Conservation (phyloP, 2,329 filamentous ascomycete species). For the Fusarium sp. region DNA sequence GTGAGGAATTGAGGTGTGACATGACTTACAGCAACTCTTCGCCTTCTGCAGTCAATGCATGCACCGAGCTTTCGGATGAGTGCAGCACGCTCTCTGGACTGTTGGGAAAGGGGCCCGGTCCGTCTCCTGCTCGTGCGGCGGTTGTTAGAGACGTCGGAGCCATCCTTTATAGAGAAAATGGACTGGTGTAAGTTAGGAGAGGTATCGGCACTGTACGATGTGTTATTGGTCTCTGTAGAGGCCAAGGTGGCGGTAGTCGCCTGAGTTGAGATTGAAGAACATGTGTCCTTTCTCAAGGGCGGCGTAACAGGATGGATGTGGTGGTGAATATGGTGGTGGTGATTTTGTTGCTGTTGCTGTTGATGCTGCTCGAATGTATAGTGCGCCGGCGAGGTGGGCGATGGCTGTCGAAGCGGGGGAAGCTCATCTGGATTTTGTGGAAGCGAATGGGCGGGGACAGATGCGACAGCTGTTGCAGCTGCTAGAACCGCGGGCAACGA, state of each 20-base stretch:
- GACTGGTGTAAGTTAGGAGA: slow-evolving; percentile 63
- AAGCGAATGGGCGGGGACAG: slow-evolving; percentile 36
- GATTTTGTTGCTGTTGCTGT: slow-evolving; percentile 38
- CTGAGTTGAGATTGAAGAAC: slow-evolving; percentile 64
- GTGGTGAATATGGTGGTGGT: slow-evolving; percentile 39
- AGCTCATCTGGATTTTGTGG: slow-evolving; percentile 44
- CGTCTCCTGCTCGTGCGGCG: slow-evolving; percentile 68
- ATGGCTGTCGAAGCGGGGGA: slow-evolving; percentile 44
- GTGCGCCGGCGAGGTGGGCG: slow-evolving; percentile 43
- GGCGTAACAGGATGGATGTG: slow-evolving; percentile 48
- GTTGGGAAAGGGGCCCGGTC: slow-evolving; percentile 67
- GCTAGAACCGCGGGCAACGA: slow-evolving; percentile 43
- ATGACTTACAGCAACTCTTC: slow-evolving; percentile 67
- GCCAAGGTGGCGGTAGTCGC: slow-evolving; percentile 57
- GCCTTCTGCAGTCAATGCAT: slow-evolving; percentile 65
- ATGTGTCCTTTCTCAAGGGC: slow-evolving; percentile 60
- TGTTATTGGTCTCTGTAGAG: slow-evolving; percentile 61
- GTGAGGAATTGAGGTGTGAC: not conserved
- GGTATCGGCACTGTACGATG: slow-evolving; percentile 64
- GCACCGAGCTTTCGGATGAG: slow-evolving; percentile 70
- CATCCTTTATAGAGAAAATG: slow-evolving; percentile 67
- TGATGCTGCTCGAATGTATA: slow-evolving; percentile 46
- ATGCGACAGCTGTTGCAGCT: slow-evolving; percentile 37
- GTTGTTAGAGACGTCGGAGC: slow-evolving; percentile 63
- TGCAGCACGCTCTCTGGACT: slow-evolving; percentile 69